Evolutionary conservation across 2,329 filamentous ascomycete genomes (phyloP), one percentile per base, ranked within the genome.

Genomic region (Exserohilum rostratum): DNA sequence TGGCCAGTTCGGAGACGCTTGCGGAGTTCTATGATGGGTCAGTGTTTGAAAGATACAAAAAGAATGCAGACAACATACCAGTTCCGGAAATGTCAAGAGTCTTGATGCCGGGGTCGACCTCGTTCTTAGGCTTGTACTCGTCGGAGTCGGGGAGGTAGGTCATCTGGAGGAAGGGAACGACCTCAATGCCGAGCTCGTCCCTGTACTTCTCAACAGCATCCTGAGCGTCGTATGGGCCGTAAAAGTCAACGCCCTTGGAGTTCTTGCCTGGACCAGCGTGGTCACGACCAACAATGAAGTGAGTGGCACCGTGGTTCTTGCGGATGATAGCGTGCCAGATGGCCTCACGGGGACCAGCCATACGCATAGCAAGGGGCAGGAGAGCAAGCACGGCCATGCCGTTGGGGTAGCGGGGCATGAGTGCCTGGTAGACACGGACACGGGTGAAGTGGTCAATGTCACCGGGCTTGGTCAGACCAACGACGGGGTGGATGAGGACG

Each of bases 251-350:
- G 55, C 95, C 95, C 80, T 93, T 87, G 83, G 91, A 96, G 87
- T 98, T 98, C 86, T 96, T 97, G 73, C 95, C 95, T 39, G 95
- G 95, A 45, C 95, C 95, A 64, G 95, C 95, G 80, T 99, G 95
- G 81, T 99, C 95, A 82, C 95, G 91, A 58, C 95, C 95, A 64
- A 99, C 93, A 70, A 99, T 99, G 84, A 99, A 99, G 85, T 99
- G 95, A 13, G 95, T 98, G 43, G 93, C 92, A 71, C 95, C 95
- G 81, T 97, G 93, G 81, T 99, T 99, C 88, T 98, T 99, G 76
- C 95, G 92, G 84, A 99, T 99, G 72, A 99, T 96, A 73, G 95
- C 95, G 83, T 99, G 95, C 95, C 95, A 99, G 81, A 99, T 92
- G 67, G 95, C 95, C 83, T 99, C 95, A 66, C 95, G 91, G 61